Evolutionary conservation across 2,329 filamentous ascomycete species (phyloP), one percentile per base, ranked within the genome.

Genomic region (Arthrobotrys musiformis): DNA sequence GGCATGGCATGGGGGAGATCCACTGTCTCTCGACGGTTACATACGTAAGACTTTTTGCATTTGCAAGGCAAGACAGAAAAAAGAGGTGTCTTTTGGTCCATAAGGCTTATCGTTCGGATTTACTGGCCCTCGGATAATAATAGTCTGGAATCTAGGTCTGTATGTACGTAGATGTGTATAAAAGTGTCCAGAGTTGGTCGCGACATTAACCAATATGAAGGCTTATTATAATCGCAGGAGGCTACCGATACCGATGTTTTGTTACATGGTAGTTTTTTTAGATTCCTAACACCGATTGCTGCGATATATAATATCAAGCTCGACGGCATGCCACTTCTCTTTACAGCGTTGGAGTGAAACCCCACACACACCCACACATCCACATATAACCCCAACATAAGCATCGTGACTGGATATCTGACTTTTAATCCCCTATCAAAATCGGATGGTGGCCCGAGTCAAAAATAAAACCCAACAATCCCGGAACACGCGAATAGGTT

Each of bases 361-460:
- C n/a, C n/a, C n/a, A n/a, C n/a, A 33, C 42, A 61, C 61, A 73
- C 69, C 37, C 40, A 72, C 68, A 64, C 48, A n/a, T 26, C n/a
- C 7, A 42, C 15, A 42, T 42, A 42, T 5, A 1, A 52, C 19
- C 15, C 30, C 26, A 35, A 44, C n/a, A n/a, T n/a, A n/a, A n/a
- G n/a, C n/a, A n/a, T n/a, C n/a, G n/a, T n/a, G n/a, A n/a, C n/a
- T n/a, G n/a, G n/a, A n/a, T n/a, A n/a, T n/a, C 40, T 44, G 28
- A 40, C 50, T 72, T 8, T 42, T 17, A 17, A 4, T 19, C 54
- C 52, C 70, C 70, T 74, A 64, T 63, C 61, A 67, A 42, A 46
- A 35, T 44, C 70, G 70, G 70, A 74, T 72, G 52, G 28, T 68
- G 56, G 26, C 15, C 56, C 54, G 40, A 63, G 30, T 62, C 62